A percentile compares a stretch with the other conserved stretches of the same genome.
These are phyloP conservation scores for Rubia yunnanensis DNA, from an alignment of 257 asterid species.

Conservation along the genomic window DNA sequence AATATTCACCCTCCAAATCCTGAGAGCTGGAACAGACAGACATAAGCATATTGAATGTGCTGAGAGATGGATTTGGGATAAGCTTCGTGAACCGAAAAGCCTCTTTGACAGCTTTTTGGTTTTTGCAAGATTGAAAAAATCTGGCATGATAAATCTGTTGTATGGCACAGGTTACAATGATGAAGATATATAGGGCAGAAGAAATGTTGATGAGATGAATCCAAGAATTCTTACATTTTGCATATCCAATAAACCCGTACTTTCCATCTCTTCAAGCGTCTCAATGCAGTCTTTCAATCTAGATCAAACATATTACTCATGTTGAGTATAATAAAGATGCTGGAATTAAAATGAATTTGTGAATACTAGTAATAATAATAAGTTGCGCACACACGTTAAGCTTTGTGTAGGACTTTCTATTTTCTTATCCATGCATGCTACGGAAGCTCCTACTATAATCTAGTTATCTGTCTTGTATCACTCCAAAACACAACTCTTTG, in stretches of 20 bases:
- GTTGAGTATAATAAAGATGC: not conserved
- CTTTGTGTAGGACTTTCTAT: slow-evolving; percentile 1
- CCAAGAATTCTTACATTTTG: slow-evolving; percentile 48
- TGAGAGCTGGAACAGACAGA: slow-evolving; percentile 83
- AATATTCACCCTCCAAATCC: slow-evolving; percentile 59
- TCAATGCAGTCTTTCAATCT: slow-evolving; percentile 79
- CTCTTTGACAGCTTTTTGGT: slow-evolving; percentile 69
- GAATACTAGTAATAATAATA: not conserved
- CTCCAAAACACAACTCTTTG: not conserved
- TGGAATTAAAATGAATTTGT: not conserved
- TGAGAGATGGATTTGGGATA: slow-evolving; percentile 74
- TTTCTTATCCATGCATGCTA: not conserved
- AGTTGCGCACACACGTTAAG: not conserved
- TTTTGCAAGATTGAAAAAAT: slow-evolving; percentile 71
- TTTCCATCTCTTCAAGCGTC: slow-evolving; percentile 82
- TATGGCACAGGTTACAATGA: slow-evolving; percentile 2
- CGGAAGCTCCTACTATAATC: not conserved
- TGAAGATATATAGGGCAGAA: slow-evolving; percentile 14
- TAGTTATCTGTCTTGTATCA: not conserved
- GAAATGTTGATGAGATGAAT: slow-evolving; percentile 10
- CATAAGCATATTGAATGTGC: slow-evolving; percentile 97
- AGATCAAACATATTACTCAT: slow-evolving; percentile 1
- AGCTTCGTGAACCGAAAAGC: slow-evolving; percentile 77
- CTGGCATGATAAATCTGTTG: slow-evolving; percentile 76
- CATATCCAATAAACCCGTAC: slow-evolving; percentile 64